Evolutionary conservation across 2,329 filamentous ascomycete species (phyloP).

Genomic region (Magnaporthiopsis rhizophila): DNA sequence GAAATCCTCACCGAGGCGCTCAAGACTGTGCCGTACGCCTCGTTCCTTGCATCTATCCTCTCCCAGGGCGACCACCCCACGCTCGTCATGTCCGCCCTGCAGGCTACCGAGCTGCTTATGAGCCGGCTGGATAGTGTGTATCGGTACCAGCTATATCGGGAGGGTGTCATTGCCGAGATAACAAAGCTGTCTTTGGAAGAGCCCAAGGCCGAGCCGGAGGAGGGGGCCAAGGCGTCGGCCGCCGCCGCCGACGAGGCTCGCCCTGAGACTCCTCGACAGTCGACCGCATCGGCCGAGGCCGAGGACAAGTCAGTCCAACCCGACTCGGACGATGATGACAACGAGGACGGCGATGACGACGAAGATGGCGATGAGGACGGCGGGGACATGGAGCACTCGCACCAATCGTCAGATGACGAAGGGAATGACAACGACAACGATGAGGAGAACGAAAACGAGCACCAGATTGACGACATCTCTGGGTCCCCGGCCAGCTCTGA

Average conservation of each 20-base stretch:
- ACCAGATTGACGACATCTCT: conserved; percentile 49
- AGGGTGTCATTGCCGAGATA: conserved; percentile 91
- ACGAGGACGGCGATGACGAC: conserved; percentile 28
- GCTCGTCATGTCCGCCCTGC: conserved; percentile 77
- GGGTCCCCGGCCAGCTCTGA: conserved; percentile 61
- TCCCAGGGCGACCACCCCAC: conserved; percentile 90
- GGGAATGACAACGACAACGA: conserved; percentile 43
- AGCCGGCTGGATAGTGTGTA: conserved; percentile 81
- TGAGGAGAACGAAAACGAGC: conserved; percentile 40
- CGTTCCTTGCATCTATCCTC: conserved; percentile 87
- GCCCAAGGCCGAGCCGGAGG: conserved; percentile 27
- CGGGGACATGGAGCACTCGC: conserved; percentile 30
- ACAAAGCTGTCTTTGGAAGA: conserved; percentile 57
- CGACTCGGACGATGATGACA: conserved; percentile 27
- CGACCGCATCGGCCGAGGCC: conserved; percentile 1
- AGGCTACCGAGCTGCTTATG: conserved; percentile 82
- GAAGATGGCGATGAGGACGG: conserved; percentile 43
- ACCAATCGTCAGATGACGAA: conserved; percentile 33
- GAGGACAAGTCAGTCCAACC: conserved; percentile 8
- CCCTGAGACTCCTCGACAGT: conserved; percentile 6
- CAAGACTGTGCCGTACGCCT: conserved; percentile 85
- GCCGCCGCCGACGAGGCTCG: conserved; percentile 1
- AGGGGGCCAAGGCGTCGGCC: conserved; percentile 12
- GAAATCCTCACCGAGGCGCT: conserved; percentile 78
- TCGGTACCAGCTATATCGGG: conserved; percentile 91